Conservation (phyloP, 768 basidiomycete species). For the Collybiopsis luxurians region DNA sequence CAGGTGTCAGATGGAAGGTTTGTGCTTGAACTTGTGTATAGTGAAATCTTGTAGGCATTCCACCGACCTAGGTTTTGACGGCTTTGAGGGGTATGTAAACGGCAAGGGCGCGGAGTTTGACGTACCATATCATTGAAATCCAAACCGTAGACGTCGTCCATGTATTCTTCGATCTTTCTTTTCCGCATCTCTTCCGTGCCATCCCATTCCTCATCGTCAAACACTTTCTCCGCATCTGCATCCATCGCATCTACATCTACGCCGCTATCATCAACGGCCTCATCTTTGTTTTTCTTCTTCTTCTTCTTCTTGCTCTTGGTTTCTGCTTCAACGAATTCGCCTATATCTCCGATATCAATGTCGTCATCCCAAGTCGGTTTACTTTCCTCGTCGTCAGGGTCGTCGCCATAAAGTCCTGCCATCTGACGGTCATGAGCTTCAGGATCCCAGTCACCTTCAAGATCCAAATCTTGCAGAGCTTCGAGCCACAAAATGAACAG, state of each 20-base stretch:
- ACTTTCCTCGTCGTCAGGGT: constrained; percentile 42
- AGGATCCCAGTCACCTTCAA: constrained; percentile 94
- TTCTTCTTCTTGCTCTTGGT: constrained; percentile 43
- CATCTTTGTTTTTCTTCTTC: constrained; percentile 57
- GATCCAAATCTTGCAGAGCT: constrained; percentile 70
- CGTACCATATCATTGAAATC: constrained; percentile 96
- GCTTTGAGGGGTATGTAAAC: neutral
- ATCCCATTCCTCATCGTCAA: constrained; percentile 70
- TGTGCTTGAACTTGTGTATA: constrained; percentile 71
- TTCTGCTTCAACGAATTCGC: constrained; percentile 33
- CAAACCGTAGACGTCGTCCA: constrained; percentile 87
- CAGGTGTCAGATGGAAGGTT: constrained; percentile 69
- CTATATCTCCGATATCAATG: constrained; percentile 74
- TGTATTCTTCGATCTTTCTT: constrained; percentile 77
- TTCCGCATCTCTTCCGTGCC: constrained; percentile 92
- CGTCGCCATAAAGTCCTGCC: constrained; percentile 64
- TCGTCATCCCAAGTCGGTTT: constrained; percentile 95
- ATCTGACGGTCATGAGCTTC: constrained; percentile 82
- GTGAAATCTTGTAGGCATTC: constrained; percentile 89
- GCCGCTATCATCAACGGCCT: constrained; percentile 40
- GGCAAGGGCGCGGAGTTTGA: constrained; percentile 9
- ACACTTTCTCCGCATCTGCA: constrained; percentile 34
- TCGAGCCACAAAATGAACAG: constrained; percentile 9
- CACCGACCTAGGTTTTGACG: constrained; percentile 62
- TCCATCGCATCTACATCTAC: constrained; percentile 60